phyloP scores from a whole-genome alignment of 179 eudicot species.

The Patellifolia procumbens region DNA sequence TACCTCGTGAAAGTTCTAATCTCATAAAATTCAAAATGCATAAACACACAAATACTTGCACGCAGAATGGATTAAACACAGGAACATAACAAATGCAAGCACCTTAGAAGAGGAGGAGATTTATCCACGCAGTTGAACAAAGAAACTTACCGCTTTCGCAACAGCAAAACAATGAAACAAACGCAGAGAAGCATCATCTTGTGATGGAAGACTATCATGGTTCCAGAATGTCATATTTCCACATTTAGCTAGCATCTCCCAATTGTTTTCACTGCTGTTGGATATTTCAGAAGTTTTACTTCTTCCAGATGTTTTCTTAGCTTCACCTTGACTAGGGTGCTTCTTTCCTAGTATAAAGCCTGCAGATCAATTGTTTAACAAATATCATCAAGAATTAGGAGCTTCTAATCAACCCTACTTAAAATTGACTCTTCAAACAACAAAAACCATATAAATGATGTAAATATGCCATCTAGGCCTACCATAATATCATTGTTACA shows the following conservation, averaged over 20 bases:
- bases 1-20: neutral
- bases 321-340: conserved; percentile 22
- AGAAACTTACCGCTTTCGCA: conserved; percentile 78
- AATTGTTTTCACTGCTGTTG: conserved; percentile 40
- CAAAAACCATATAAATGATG: neutral
- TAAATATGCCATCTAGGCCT: no score
- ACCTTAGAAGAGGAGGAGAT: neutral
- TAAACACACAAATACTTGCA: neutral
- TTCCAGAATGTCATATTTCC: conserved; percentile 73
- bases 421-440: neutral
- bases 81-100: neutral
- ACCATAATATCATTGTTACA: neutral
- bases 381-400: neutral
- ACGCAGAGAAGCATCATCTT: conserved; percentile 78
- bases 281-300: conserved; percentile 30
- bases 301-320: conserved; percentile 40
- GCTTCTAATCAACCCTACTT: neutral
- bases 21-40: neutral
- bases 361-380: conserved; percentile 27
- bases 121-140: conserved; percentile 10
- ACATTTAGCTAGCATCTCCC: conserved; percentile 76
- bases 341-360: conserved; percentile 83
- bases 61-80: neutral
- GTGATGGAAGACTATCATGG: conserved; percentile 81
- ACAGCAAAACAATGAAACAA: conserved; percentile 81